These are phyloP conservation scores for Trichoderma harzianum DNA, from an alignment of 2,329 filamentous ascomycete species.

Conservation along the genomic window DNA sequence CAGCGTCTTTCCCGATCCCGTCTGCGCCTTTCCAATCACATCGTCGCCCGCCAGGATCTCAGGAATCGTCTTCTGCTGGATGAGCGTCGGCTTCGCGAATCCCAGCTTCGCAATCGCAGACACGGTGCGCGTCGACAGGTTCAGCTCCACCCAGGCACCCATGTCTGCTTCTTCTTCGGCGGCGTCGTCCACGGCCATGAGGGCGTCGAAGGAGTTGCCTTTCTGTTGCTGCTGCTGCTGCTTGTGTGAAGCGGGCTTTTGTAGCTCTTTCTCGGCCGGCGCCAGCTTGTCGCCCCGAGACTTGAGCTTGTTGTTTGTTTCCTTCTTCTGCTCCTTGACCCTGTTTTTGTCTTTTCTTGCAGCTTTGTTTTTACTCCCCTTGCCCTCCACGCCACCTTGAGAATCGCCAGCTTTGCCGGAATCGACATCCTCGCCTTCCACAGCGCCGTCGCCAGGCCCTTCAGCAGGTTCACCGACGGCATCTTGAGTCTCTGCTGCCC, in stretches of 20 bases:
- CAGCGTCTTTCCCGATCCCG: slow-evolving; percentile 93
- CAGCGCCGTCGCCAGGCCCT: slow-evolving; percentile 56
- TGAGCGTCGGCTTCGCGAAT: slow-evolving; percentile 76
- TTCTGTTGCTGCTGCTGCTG: slow-evolving; percentile 21
- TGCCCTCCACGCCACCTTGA: slow-evolving; percentile 31
- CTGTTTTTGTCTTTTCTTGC: slow-evolving; percentile 33
- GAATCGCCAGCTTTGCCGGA: slow-evolving; percentile 31
- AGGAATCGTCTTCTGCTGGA: slow-evolving; percentile 78
- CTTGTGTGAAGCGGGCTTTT: slow-evolving; percentile 37
- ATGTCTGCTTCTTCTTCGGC: slow-evolving; percentile 60
- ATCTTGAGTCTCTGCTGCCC: slow-evolving; percentile 20
- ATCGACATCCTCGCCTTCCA: slow-evolving; percentile 33
- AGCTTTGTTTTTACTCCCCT: slow-evolving; percentile 28
- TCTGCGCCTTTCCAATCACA: slow-evolving; percentile 92
- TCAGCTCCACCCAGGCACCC: slow-evolving; percentile 72
- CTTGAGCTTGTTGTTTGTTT: slow-evolving; percentile 29
- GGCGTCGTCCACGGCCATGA: slow-evolving; percentile 49
- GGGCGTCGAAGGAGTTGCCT: slow-evolving; percentile 51
- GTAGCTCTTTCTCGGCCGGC: slow-evolving; percentile 35
- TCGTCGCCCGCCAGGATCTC: slow-evolving; percentile 80
- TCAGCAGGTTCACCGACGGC: slow-evolving; percentile 56
- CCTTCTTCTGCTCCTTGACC: slow-evolving; percentile 25
- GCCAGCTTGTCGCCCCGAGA: slow-evolving; percentile 17
- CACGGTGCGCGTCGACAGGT: slow-evolving; percentile 68
- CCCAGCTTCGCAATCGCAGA: slow-evolving; percentile 74